Percentiles rank a stretch among this genome's conserved stretches.
Evolutionary conservation across 768 basidiomycete species (phyloP).

Genomic region (Scleroderma citrinum): DNA sequence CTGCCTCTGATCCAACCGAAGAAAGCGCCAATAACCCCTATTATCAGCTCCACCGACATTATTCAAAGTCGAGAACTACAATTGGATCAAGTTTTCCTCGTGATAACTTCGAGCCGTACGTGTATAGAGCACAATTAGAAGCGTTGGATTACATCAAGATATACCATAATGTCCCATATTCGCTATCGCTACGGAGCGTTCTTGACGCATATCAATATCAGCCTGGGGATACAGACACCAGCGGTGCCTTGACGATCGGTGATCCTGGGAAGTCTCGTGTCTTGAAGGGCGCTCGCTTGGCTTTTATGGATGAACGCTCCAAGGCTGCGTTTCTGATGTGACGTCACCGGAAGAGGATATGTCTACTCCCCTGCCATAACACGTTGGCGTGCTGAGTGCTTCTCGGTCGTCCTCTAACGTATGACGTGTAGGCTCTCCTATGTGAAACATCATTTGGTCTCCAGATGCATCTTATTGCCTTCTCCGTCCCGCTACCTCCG

Average conservation of each 20-base stretch:
- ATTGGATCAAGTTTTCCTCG: not conserved
- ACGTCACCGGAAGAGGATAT: slow-evolving; percentile 9
- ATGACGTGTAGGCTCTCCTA: too few relatives aligned
- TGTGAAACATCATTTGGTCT: too few relatives aligned
- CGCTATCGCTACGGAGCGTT: slow-evolving; percentile 44
- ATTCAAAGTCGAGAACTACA: slow-evolving; percentile 5
- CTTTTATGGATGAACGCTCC: slow-evolving; percentile 42
- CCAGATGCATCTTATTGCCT: too few relatives aligned
- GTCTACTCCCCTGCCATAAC: slow-evolving; percentile 1
- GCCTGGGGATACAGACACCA: slow-evolving; percentile 1
- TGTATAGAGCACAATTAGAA: slow-evolving; percentile 21
- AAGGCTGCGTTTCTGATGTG: slow-evolving; percentile 39
- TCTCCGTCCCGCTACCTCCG: too few relatives aligned
- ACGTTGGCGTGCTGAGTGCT: too few relatives aligned
- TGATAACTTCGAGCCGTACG: slow-evolving; percentile 10
- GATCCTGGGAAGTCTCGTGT: slow-evolving; percentile 36
- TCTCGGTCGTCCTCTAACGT: not conserved
- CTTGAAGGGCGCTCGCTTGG: slow-evolving; percentile 43
- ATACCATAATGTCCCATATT: slow-evolving; percentile 47
- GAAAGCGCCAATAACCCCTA: slow-evolving; percentile 20
- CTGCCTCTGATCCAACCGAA: slow-evolving; percentile 14
- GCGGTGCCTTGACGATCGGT: slow-evolving; percentile 1
- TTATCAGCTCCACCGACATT: slow-evolving; percentile 11
- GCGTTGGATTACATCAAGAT: slow-evolving; percentile 50
- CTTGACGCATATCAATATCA: slow-evolving; percentile 46